Evolutionary conservation across 1,139 yeast genomes (phyloP).

Genomic region (Saccharomyces hybrid): DNA sequence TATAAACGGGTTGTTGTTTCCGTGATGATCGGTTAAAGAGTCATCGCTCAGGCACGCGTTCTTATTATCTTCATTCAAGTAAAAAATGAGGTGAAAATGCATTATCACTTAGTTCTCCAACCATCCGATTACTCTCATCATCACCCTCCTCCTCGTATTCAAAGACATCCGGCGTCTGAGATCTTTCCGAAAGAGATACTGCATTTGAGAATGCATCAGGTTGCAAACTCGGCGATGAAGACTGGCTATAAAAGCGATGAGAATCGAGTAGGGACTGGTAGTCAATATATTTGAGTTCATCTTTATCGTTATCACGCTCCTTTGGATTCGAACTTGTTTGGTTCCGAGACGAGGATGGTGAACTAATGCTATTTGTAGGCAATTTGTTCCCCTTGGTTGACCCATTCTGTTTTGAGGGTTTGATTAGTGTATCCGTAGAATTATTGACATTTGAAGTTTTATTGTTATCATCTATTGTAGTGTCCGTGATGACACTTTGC

Average conservation of each 20-base stretch:
- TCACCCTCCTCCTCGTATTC: neutral
- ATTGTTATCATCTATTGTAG: slow-evolving; percentile 3
- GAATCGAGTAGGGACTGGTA: neutral
- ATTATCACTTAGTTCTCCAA: neutral
- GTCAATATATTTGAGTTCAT: neutral
- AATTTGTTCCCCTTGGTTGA: neutral
- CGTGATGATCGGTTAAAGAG: neutral
- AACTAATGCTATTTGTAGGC: neutral
- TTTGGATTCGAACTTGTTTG: neutral
- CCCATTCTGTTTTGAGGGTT: neutral
- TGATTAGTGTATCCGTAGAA: slow-evolving; percentile 7
- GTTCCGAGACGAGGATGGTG: neutral
- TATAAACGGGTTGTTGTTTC: neutral
- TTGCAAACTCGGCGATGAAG: neutral
- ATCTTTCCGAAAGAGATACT: neutral
- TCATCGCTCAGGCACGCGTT: neutral
- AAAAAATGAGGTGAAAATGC: neutral
- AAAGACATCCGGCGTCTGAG: neutral
- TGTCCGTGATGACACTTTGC: slow-evolving; percentile 15
- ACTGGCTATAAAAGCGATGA: neutral
- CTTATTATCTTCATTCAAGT: neutral
- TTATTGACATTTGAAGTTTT: slow-evolving; percentile 9
- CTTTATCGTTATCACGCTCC: neutral
- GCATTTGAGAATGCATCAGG: neutral
- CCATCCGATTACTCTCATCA: neutral